Evolutionary conservation across 495 filamentous ascomycete species (phyloP).

Genomic region (Pyrenula massariospora): DNA sequence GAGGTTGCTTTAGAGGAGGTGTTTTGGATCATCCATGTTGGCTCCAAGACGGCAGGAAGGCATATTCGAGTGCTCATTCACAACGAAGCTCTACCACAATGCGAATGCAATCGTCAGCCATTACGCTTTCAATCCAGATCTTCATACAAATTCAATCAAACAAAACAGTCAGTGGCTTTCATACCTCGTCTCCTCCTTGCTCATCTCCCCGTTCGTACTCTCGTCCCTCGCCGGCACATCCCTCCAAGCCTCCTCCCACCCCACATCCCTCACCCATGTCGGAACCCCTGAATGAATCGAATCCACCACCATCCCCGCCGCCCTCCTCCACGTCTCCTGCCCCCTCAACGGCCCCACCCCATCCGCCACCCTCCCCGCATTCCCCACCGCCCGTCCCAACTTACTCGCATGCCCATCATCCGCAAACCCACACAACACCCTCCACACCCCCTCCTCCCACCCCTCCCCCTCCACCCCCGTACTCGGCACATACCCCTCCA

Average conservation of each 20-base stretch:
- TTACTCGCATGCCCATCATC: slow-evolving; percentile 80
- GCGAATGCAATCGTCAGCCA: too few relatives aligned
- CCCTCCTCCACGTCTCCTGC: background rate
- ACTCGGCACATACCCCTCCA: slow-evolving; percentile 37
- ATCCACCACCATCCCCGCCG: slow-evolving; percentile 11
- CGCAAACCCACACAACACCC: slow-evolving; percentile 31
- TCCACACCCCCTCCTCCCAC: slow-evolving; percentile 46
- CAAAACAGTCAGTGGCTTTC: too few relatives aligned
- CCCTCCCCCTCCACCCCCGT: slow-evolving; percentile 10
- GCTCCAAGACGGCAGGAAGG: too few relatives aligned
- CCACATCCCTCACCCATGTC: slow-evolving; percentile 23
- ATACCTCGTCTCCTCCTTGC: too few relatives aligned
- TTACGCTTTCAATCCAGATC: too few relatives aligned
- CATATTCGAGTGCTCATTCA: too few relatives aligned
- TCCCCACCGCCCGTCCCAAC: slow-evolving; percentile 51
- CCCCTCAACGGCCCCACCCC: background rate
- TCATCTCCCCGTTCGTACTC: too few relatives aligned
- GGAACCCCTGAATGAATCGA: slow-evolving; percentile 12
- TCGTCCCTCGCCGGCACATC: background rate
- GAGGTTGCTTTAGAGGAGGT: too few relatives aligned
- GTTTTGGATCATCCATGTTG: too few relatives aligned
- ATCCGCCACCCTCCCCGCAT: slow-evolving; percentile 29
- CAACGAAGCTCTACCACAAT: too few relatives aligned
- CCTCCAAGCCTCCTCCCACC: slow-evolving; percentile 5
- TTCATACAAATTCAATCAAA: too few relatives aligned